These are phyloP conservation scores for Pythium sukuiense DNA, from an alignment of 352 stramenopile species.

Conservation along the genomic window DNA sequence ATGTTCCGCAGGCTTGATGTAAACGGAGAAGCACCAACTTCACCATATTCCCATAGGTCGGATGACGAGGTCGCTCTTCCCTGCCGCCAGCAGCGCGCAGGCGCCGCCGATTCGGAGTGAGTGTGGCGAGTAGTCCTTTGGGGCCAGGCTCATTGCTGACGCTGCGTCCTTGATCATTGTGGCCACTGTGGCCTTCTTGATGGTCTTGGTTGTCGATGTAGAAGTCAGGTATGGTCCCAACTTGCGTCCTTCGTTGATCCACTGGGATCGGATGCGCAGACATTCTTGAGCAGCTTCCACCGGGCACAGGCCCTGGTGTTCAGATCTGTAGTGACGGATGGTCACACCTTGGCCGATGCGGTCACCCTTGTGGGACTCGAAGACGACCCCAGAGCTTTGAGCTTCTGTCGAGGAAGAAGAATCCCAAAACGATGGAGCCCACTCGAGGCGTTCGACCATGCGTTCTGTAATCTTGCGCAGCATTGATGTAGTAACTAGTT, in stretches of 20 bases:
- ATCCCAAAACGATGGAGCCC: constrained; percentile 23
- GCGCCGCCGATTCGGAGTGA: constrained; percentile 25
- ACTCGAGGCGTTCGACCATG: constrained; percentile 5
- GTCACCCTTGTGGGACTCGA: constrained; percentile 14
- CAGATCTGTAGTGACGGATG: constrained; percentile 19
- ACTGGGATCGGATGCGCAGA: constrained; percentile 6
- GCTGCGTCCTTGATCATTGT: constrained; percentile 25
- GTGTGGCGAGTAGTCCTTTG: constrained; percentile 25
- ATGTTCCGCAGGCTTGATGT: constrained; percentile 6
- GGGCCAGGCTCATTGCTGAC: constrained; percentile 2
- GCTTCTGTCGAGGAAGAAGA: constrained; percentile 29
- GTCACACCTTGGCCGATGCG: constrained; percentile 1
- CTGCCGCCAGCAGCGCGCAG: constrained; percentile 24
- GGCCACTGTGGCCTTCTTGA: constrained; percentile 23
- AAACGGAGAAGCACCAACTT: constrained; percentile 31
- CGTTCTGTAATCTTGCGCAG: constrained; percentile 19
- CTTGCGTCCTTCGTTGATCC: background rate
- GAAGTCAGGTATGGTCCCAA: constrained; percentile 20
- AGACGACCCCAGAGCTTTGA: constrained; percentile 24
- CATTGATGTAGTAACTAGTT: constrained; percentile 35
- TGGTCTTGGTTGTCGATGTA: constrained; percentile 2
- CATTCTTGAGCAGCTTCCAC: constrained; percentile 18
- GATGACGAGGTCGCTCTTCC: constrained; percentile 26
- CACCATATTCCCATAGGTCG: constrained; percentile 23
- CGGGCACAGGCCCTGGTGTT: constrained; percentile 9